Conservation (phyloP, 768 basidiomycete species). For the Hericium erinaceus region DNA sequence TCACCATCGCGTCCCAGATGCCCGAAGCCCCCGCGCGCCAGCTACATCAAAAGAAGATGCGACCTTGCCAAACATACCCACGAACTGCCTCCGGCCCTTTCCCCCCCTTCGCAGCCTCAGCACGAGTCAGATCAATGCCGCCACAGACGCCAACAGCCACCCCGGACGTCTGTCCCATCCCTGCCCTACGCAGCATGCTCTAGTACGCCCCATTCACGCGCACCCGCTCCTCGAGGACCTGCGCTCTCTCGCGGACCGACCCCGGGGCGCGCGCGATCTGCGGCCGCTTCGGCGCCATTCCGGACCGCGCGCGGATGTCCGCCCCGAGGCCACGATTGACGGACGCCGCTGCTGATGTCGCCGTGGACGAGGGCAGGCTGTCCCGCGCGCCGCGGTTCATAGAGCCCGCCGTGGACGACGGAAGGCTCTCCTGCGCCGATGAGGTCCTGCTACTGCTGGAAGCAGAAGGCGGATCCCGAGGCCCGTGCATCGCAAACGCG, state of each 20-base stretch:
- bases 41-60: too few species aligned
- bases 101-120: too few species aligned
- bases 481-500: not conserved
- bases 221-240: constrained; percentile 5
- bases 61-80: too few species aligned
- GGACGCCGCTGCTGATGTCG: not conserved
- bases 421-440: not conserved
- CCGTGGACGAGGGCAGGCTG: not conserved
- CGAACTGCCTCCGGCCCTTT: too few species aligned
- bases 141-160: too few species aligned
- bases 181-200: not conserved
- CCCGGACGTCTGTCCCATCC: too few species aligned
- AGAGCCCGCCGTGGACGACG: not conserved
- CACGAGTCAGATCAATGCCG: too few species aligned
- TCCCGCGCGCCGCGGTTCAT: not conserved
- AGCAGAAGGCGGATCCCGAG: not conserved
- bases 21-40: too few species aligned
- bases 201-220: not conserved
- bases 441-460: not conserved
- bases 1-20: too few species aligned
- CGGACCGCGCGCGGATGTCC: not conserved
- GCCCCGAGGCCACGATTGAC: not conserved
- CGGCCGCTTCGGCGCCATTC: constrained; percentile 1
- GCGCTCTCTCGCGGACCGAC: constrained; percentile 10
- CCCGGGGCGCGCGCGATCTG: not conserved